These are phyloP conservation scores for Isoetes taiwanensis DNA, from an alignment of 75 land plant genomes.

Conservation along the genomic window DNA sequence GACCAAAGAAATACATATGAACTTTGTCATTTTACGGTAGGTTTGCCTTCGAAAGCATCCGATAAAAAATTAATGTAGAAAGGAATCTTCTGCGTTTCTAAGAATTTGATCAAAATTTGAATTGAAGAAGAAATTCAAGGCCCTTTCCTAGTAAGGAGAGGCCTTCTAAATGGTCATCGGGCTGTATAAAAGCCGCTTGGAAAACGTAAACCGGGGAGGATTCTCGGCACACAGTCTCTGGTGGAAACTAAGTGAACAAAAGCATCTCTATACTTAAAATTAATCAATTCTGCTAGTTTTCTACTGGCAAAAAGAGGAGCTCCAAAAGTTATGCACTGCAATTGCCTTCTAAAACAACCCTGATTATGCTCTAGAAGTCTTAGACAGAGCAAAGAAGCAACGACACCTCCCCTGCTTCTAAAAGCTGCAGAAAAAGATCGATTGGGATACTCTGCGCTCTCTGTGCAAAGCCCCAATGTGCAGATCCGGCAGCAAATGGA, in stretches of 20 bases:
- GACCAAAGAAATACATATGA: no score
- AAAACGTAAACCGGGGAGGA: not conserved
- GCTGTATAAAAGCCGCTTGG: not conserved
- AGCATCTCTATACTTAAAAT: not conserved
- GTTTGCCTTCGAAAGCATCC: no score
- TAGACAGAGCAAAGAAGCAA: constrained; percentile 7
- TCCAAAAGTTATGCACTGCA: constrained; percentile 12
- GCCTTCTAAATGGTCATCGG: not conserved
- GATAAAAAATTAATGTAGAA: no score
- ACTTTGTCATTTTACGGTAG: no score
- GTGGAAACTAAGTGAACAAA: not conserved
- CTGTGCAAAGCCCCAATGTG: constrained; percentile 9
- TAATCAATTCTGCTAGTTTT: constrained; percentile 1
- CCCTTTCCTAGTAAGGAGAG: not conserved
- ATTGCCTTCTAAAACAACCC: not conserved
- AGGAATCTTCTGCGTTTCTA: no score
- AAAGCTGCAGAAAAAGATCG: not conserved
- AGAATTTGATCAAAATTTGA: no score
- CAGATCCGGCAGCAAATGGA: not conserved
- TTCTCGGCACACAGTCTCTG: constrained; percentile 3
- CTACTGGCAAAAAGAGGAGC: constrained; percentile 8
- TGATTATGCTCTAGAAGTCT: not conserved
- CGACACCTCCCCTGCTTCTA: constrained; percentile 6
- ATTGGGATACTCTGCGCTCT: constrained; percentile 7
- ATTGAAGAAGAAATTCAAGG: no score